Base-by-base conservation (phyloP, 768 basidiomycete genomes). In the Saitozyma podzolica region DNA sequence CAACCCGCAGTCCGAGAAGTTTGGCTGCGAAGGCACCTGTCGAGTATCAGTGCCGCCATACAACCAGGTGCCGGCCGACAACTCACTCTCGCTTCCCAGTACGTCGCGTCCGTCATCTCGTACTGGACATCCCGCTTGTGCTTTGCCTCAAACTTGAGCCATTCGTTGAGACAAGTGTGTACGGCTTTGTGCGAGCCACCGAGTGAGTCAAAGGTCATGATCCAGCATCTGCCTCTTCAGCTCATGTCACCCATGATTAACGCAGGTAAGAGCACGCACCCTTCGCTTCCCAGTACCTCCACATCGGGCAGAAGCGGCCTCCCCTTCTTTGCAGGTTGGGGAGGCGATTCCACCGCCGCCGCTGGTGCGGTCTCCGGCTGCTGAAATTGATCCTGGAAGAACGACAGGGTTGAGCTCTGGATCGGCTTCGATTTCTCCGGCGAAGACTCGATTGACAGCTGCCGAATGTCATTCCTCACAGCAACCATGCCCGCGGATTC, bases 201-300 rank as follows among this genome's bases (percentile, higher is more conserved):
- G 51, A 99, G 83, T 1, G 95, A 98, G 77, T 99, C 96, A 58
- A 99, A 85, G 0, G 88, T 91, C 75, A 93, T 87, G 41, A 99
- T 88, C 66, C 86, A 86, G 7, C 63, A 55, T 4, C 70, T 73
- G 45, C 2, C 5, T 29, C 29, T 29, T 29, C 29, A 29, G 29
- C 5, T 29, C 29, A 5, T 5, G 61, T 56, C 16, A 63, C 64
- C 65, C 61, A 7, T 65, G 50, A 40, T 47, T 49, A 42, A 19
- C 58, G 14, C 17, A 40, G 39, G 63, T 60, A 3, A 54, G 43
- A 8, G 40, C 5, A n/a, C 16, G 16, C 29, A 49, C 56, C 47
- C 50, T 49, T 14, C 40, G 8, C 29, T 49, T 50, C 9, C 10
- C 56, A 10, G 3, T 29, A 29, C 5, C 29, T 29, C 29, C 29